A percentile compares a stretch with the other conserved stretches of the same genome.
These are phyloP conservation scores for Strigomonas galati DNA, from an alignment of 208 protist genomes.

Conservation along the genomic window DNA sequence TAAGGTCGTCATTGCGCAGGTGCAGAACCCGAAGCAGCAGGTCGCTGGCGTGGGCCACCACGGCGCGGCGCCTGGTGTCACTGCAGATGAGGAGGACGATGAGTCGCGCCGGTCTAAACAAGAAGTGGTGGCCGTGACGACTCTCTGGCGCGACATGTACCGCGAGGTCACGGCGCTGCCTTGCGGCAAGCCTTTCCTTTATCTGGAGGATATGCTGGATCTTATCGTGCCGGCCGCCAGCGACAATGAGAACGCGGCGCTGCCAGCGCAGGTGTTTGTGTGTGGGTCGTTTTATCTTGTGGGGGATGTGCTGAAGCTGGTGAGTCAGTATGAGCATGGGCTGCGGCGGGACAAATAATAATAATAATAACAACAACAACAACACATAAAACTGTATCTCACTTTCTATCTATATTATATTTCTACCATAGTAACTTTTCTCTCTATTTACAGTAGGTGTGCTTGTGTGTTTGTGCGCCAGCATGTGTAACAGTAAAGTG, in stretches of 20 bases:
- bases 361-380: background rate
- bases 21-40: conserved; percentile 38
- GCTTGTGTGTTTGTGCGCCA: background rate
- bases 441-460: background rate
- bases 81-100: conserved; percentile 22
- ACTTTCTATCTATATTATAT: background rate
- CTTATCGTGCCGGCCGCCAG: conserved; percentile 37
- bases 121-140: conserved; percentile 33
- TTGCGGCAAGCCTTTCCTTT: conserved; percentile 40
- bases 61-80: background rate
- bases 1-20: conserved; percentile 59
- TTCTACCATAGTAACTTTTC: background rate
- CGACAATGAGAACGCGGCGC: conserved; percentile 41
- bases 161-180: conserved; percentile 64
- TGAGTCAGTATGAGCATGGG: conserved; percentile 23
- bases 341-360: background rate
- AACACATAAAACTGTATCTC: background rate
- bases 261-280: conserved; percentile 70
- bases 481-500: background rate
- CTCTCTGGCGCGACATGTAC: conserved; percentile 67
- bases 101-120: conserved; percentile 21
- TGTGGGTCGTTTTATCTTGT: conserved; percentile 88
- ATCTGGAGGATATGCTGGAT: conserved; percentile 61
- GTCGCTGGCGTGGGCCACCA: background rate
- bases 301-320: conserved; percentile 57